Evolutionary conservation across 2,329 filamentous ascomycete genomes (phyloP).

Genomic region (Xylaria sp.): DNA sequence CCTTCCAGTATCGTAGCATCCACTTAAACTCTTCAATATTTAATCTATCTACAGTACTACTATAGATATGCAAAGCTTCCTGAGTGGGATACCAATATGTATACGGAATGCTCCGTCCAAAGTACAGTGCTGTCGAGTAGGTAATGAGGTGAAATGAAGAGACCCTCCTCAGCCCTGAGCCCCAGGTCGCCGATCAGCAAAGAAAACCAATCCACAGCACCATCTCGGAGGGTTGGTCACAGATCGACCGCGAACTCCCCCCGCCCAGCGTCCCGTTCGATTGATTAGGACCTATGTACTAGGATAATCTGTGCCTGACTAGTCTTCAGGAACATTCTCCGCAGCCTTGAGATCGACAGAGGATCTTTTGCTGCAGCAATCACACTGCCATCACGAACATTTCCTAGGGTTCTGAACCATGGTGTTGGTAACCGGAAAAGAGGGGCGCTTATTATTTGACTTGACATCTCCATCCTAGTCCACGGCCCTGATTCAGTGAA

Average conservation of each 20-base stretch:
- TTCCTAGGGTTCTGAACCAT: background rate
- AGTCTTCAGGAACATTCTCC: background rate
- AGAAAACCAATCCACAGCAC: constrained; percentile 7
- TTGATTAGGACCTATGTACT: background rate
- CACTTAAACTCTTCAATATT: constrained; percentile 3
- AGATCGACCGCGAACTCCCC: constrained; percentile 1
- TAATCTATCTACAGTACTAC: background rate
- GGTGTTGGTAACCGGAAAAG: constrained; percentile 1
- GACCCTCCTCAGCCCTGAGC: background rate
- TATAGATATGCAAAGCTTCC: background rate
- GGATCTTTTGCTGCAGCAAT: constrained; percentile 14
- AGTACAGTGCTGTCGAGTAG: background rate
- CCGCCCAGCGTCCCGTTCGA: background rate
- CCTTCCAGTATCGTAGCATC: constrained; percentile 1
- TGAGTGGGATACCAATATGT: background rate
- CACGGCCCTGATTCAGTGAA: background rate
- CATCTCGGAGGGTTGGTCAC: background rate
- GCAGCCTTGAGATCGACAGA: constrained; percentile 6
- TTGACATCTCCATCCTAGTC: background rate
- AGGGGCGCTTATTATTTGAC: background rate
- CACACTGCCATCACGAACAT: constrained; percentile 9
- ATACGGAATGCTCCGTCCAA: background rate
- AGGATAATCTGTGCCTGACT: background rate
- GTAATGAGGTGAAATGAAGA: constrained; percentile 5
- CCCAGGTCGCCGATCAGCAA: constrained; percentile 16